These are phyloP conservation scores for Cyberlindnera amylophila DNA, from an alignment of 805 yeast species.

Conservation along the genomic window DNA sequence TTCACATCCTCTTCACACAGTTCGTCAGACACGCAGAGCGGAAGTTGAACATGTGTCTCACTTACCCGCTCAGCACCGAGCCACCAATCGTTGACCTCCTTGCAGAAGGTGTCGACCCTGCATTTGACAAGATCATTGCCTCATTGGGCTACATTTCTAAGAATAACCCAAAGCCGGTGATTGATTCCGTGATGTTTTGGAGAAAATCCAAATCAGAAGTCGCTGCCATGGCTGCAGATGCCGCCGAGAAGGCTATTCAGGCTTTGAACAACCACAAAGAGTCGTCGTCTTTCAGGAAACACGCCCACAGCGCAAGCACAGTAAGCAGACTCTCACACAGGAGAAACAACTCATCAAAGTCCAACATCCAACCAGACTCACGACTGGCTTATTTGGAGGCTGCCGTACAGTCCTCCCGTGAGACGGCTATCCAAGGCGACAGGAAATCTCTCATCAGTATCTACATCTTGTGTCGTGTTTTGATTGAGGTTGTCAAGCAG, in stretches of 20 bases:
- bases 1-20: conserved; percentile 92
- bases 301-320: conserved; percentile 30
- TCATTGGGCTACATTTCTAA: conserved; percentile 90
- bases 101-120: conserved; percentile 82
- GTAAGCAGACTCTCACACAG: conserved; percentile 39
- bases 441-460: conserved; percentile 83
- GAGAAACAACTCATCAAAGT: conserved; percentile 47
- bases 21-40: conserved; percentile 92
- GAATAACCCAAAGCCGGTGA: conserved; percentile 88
- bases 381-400: conserved; percentile 45
- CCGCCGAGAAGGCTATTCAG: conserved; percentile 39
- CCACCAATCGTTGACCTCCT: conserved; percentile 76
- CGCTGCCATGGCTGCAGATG: conserved; percentile 59
- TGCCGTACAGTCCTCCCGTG: conserved; percentile 43
- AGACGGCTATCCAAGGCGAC: conserved; percentile 78
- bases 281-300: conserved; percentile 23
- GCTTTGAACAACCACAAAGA: conserved; percentile 32
- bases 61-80: conserved; percentile 61
- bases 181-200: conserved; percentile 98
- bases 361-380: conserved; percentile 41
- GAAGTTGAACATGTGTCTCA: conserved; percentile 69
- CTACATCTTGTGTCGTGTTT: conserved; percentile 83
- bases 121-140: conserved; percentile 79
- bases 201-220: conserved; percentile 88
- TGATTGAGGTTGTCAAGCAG: conserved; percentile 89